phyloP scores from a whole-genome alignment of 2,329 filamentous ascomycete genomes.

The Cytospora schulzeri region DNA sequence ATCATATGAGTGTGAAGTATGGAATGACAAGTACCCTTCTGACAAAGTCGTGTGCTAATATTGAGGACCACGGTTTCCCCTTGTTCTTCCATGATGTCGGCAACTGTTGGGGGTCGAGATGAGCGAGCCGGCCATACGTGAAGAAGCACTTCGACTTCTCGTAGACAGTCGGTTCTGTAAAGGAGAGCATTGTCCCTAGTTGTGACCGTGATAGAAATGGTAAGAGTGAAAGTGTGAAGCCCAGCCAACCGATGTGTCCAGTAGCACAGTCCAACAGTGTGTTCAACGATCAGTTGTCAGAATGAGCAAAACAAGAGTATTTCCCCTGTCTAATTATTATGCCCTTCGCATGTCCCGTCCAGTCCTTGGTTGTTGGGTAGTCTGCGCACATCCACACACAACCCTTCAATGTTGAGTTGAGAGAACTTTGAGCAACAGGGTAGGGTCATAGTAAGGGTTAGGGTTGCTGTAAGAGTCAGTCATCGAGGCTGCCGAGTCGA shows the following conservation, averaged over 20 bases:
- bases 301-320: background rate
- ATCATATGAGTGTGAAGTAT: background rate
- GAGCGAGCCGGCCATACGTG: slow-evolving; percentile 67
- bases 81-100: slow-evolving; percentile 72
- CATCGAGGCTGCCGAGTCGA: background rate
- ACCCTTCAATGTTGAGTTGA: background rate
- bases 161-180: slow-evolving; percentile 49
- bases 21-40: slow-evolving; percentile 57
- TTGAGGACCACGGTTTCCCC: slow-evolving; percentile 73
- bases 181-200: slow-evolving; percentile 43
- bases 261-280: background rate
- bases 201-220: background rate
- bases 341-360: background rate
- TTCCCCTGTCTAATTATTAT: too few species aligned
- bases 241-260: background rate
- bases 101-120: slow-evolving; percentile 70
- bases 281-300: background rate
- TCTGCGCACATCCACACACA: background rate
- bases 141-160: slow-evolving; percentile 71
- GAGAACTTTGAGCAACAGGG: background rate
- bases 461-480: background rate
- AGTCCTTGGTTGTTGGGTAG: background rate
- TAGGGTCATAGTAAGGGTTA: background rate
- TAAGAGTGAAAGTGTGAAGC: background rate
- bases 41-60: slow-evolving; percentile 66